Conservation (phyloP, 176 grass and related monocot species). For the Olyra latifolia region DNA sequence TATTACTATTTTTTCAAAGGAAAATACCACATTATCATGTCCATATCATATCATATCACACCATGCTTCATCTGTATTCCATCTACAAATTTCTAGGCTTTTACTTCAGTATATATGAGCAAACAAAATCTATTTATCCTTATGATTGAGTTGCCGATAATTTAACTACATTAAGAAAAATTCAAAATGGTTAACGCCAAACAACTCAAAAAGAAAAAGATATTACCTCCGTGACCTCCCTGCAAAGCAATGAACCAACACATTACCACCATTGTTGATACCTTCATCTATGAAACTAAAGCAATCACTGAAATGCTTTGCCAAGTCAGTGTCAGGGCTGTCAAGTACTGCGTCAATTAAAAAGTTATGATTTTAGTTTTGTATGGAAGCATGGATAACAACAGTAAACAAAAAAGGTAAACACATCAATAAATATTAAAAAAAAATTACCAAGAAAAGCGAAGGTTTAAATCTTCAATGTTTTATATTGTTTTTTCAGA, state of each 20-base stretch:
- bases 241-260: slow-evolving; percentile 95
- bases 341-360: slow-evolving; percentile 67
- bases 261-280: slow-evolving; percentile 55
- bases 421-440: slow-evolving; percentile 1
- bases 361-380: slow-evolving; percentile 18
- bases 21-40: background rate
- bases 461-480: background rate
- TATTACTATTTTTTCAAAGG: background rate
- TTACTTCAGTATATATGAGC: background rate
- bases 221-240: slow-evolving; percentile 90
- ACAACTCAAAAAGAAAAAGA: background rate
- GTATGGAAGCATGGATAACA: slow-evolving; percentile 20
- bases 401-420: background rate
- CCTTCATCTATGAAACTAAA: slow-evolving; percentile 88
- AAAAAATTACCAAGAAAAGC: slow-evolving; percentile 15
- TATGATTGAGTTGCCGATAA: background rate
- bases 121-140: background rate
- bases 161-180: background rate
- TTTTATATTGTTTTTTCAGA: background rate
- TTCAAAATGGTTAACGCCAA: slow-evolving; percentile 16
- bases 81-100: background rate
- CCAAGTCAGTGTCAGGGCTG: slow-evolving; percentile 56
- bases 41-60: background rate
- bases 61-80: background rate
- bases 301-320: slow-evolving; percentile 74